A percentile compares a stretch with the other conserved stretches of the same genome.
Evolutionary conservation across 441 rosid species (phyloP).

Genomic region (Aquilaria agallochum): DNA sequence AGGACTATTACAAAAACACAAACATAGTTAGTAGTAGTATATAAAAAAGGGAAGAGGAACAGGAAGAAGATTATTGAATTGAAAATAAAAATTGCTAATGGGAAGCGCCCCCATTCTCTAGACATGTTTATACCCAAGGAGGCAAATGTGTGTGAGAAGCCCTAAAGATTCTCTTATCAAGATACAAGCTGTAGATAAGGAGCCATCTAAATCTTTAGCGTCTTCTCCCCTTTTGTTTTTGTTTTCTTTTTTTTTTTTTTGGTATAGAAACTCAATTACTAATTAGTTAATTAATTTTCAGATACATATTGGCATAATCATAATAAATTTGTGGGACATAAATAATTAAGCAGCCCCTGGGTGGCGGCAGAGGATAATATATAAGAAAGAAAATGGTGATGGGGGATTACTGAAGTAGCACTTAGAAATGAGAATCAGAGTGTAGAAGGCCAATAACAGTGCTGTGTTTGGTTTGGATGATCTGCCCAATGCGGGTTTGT

Average conservation of each 20-base stretch:
- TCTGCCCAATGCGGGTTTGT: slow-evolving; percentile 8
- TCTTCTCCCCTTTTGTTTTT: too few species aligned
- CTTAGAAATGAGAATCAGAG: too few species aligned
- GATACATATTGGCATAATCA: not conserved
- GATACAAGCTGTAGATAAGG: not conserved
- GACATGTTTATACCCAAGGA: slow-evolving; percentile 39
- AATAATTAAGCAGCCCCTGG: not conserved
- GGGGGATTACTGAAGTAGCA: too few species aligned
- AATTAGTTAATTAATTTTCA: slow-evolving; percentile 18
- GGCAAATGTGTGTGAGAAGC: slow-evolving; percentile 24
- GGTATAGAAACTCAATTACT: too few species aligned
- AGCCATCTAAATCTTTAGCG: too few species aligned
- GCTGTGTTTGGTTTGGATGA: not conserved
- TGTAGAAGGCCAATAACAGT: slow-evolving; percentile 5
- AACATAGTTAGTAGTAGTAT: too few species aligned
- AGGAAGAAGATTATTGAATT: not conserved
- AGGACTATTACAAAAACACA: not conserved
- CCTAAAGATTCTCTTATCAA: slow-evolving; percentile 33
- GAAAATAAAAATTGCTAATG: slow-evolving; percentile 3
- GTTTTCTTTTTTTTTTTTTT: too few species aligned
- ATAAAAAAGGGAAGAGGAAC: too few species aligned
- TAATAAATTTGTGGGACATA: not conserved
- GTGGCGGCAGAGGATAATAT: slow-evolving; percentile 9
- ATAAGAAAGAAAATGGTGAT: too few species aligned
- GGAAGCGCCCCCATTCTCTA: slow-evolving; percentile 27